These are phyloP conservation scores for Euphorbia lathyris DNA, from an alignment of 345 rosid genomes.

Conservation along the genomic window DNA sequence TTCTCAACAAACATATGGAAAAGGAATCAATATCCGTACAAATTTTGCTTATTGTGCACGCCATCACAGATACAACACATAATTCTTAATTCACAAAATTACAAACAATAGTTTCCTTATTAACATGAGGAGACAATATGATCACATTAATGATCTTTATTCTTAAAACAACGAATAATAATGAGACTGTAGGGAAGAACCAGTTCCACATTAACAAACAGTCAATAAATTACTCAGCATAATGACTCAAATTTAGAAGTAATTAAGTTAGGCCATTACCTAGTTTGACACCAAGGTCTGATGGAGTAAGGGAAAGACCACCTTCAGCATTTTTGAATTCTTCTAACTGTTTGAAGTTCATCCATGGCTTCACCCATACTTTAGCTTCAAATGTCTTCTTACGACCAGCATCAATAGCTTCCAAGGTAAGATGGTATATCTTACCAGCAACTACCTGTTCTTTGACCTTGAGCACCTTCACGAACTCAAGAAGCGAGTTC, in stretches of 20 bases:
- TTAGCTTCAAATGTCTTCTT: conserved; percentile 78
- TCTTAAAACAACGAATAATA: too few relatives aligned
- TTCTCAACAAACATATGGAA: too few relatives aligned
- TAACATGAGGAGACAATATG: too few relatives aligned
- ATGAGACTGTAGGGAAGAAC: too few relatives aligned
- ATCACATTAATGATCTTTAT: too few relatives aligned
- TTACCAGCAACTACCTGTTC: conserved; percentile 89
- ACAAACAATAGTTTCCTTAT: too few relatives aligned
- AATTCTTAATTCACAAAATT: too few relatives aligned
- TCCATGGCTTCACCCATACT: conserved; percentile 93
- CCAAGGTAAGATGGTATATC: conserved; percentile 69
- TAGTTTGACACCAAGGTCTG: conserved; percentile 34
- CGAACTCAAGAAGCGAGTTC: conserved; percentile 80
- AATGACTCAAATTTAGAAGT: not conserved
- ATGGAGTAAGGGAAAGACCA: conserved; percentile 29
- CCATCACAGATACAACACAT: too few relatives aligned
- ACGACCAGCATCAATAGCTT: conserved; percentile 69
- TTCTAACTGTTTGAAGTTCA: conserved; percentile 77
- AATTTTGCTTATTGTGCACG: too few relatives aligned
- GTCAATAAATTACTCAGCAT: too few relatives aligned
- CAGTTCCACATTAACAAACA: too few relatives aligned
- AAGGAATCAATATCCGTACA: too few relatives aligned
- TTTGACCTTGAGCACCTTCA: conserved; percentile 69
- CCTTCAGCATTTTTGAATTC: conserved; percentile 67
- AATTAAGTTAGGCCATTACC: conserved; percentile 24